Evolutionary conservation across 177 flowering plant species (phyloP), one percentile per base, ranked within the genome.

Genomic region (Vitis hybrid): DNA sequence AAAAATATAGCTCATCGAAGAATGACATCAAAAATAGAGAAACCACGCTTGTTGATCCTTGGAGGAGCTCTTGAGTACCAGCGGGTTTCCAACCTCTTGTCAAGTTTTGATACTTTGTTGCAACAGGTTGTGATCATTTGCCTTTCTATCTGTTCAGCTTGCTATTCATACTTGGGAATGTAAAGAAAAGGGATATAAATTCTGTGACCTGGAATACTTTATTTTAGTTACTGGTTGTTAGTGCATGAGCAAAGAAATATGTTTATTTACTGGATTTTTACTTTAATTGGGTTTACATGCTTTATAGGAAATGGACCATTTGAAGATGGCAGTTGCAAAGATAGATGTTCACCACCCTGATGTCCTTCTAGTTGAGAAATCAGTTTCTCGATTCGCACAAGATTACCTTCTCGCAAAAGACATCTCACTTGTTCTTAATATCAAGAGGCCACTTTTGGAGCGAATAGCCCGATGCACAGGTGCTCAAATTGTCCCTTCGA

Each of bases 41-140:
- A 83, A 65, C 88, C 99, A 59, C 91, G 97, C 14, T 59, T 96
- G 17, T 53, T 96, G 77, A 85, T 96, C 71, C 97, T 96, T 67
- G 98, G 91, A 52, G 98, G 99, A 69, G 98, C 97, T 70, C 94
- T 96, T 61, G 98, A 96, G 71, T 94, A 94, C 77, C 97, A 96
- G 84, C 87, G 98, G 57, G 96, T 91, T 71, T 77, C 97, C 28
- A 92, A 89, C 73, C 90, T 56, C 62, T 78, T 94, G 71, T 94
- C 98, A 47, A 94, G 97, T 83, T 82, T 96, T 75, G 98, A 92
- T 75, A 92, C 97, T 64, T 75, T 96, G 58, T 77, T 94, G 86
- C 94, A 94, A 83, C 98, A 94, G 98, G 99, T 94, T 64, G 53
- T 66, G 9, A 59, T 71, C 62, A 22, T 66, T 31, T 24, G 38